Evolutionary conservation across 495 filamentous ascomycete genomes (phyloP), one percentile per base, ranked within the genome.

Genomic region (Elaphomyces granulatus): DNA sequence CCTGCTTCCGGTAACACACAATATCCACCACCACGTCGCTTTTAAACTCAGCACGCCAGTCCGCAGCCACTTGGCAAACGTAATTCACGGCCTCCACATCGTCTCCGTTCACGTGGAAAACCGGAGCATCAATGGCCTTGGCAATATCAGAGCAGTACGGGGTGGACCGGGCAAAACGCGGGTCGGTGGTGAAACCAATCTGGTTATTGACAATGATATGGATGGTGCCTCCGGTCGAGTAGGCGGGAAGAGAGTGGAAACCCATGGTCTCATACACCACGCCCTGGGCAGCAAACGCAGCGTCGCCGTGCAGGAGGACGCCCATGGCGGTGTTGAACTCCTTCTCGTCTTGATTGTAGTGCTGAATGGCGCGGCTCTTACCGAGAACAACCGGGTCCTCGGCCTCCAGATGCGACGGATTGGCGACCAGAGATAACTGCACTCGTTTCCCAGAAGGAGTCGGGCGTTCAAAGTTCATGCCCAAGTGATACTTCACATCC

Each of bases 171-270:
- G 90, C 75, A 58, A 88, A 96, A 42, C 90, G 87, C 48, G 90
- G 90, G 58, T 98, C 90, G n/a, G 90, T 98, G 40, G 90, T 98
- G 72, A 98, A 98, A 58, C 90, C 90, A 58, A 98, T 98, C 70
- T 98, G 90, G 73, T 98, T 98, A 77, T 98, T 98, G 49, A 96
- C 86, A 36, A 98, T 77, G 46, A 98, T 68, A 64, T 98, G 90
- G 56, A 98, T 85, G 37, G 90, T 98, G 51, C 90, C 90, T 51
- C 90, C 90, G 37, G 92, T 96, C 16, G 88, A 94, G 69, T 94
- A 98, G 32, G 80, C 81, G 20, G 90, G 90, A 8, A 98, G 76
- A 18, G 83, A 77, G 64, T 94, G 81, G 77, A 98, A 94, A 43
- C 90, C 90, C 70, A 98, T 80, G 44, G 87, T 95, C 67, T 98